These are phyloP conservation scores for Citrus maxima DNA, from an alignment of 345 rosid genomes.

Conservation along the genomic window DNA sequence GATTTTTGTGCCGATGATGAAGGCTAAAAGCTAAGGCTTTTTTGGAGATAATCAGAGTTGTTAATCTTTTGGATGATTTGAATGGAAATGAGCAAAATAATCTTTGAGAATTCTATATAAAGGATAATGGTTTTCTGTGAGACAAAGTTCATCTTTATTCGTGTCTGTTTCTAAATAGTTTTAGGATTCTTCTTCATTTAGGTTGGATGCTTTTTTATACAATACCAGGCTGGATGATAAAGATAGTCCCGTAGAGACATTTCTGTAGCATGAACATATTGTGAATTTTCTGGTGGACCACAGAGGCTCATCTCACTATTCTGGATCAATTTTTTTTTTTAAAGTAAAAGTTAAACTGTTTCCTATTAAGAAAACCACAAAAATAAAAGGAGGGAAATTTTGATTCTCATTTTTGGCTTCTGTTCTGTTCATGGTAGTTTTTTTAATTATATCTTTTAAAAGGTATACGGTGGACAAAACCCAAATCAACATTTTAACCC, in stretches of 20 bases:
- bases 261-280: not conserved
- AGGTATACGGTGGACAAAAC: too few species aligned
- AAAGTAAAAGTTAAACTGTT: not conserved
- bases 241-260: not conserved
- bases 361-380: not conserved
- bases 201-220: not conserved
- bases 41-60: not conserved
- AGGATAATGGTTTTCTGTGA: not conserved
- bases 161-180: not conserved
- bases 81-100: not conserved
- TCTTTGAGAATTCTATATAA: not conserved
- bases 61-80: not conserved
- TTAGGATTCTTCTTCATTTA: not conserved
- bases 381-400: not conserved
- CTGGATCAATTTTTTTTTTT: not conserved
- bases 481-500: too few species aligned
- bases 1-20: not conserved
- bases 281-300: not conserved
- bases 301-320: not conserved
- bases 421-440: not conserved
- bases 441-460: too few species aligned
- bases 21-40: not conserved
- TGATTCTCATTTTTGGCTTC: not conserved
- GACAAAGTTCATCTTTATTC: not conserved
- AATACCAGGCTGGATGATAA: not conserved